Conservation (phyloP, 306 rosid species). For the Fragaria vesca region DNA sequence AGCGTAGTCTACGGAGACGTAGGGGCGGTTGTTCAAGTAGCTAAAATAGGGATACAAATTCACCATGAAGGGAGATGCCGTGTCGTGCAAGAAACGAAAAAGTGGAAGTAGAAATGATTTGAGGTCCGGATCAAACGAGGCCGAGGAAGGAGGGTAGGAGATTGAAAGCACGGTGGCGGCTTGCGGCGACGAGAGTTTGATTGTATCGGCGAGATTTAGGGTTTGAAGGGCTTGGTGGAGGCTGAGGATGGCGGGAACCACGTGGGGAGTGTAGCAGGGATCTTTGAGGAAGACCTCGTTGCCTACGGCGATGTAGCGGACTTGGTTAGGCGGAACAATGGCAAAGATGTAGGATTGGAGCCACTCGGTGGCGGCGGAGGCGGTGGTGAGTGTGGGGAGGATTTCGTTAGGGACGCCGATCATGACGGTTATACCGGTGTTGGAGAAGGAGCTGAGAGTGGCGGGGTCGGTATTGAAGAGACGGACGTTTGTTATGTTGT, state of each 20-base stretch:
- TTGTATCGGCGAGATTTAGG: conserved; percentile 19
- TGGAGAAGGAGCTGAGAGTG: conserved; percentile 23
- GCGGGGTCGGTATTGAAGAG: conserved; percentile 28
- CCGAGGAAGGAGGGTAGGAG: conserved; percentile 31
- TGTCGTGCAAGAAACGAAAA: conserved; percentile 19
- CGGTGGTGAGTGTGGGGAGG: conserved; percentile 34
- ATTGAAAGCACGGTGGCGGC: conserved; percentile 17
- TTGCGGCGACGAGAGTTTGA: conserved; percentile 35
- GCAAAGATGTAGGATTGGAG: conserved; percentile 28
- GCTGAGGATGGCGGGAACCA: conserved; percentile 31
- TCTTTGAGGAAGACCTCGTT: conserved; percentile 34
- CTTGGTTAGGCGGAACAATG: conserved; percentile 12
- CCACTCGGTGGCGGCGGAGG: conserved; percentile 20
- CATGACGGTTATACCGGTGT: conserved; percentile 20
- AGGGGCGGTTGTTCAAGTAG: conserved; percentile 12
- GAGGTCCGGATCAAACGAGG: conserved; percentile 20
- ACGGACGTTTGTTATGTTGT: conserved; percentile 17
- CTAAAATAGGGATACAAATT: conserved; percentile 36
- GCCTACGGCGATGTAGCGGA: conserved; percentile 35
- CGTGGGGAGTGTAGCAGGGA: conserved; percentile 27
- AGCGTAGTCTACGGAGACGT: conserved; percentile 27
- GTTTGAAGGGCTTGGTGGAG: conserved; percentile 35
- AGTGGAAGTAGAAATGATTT: conserved; percentile 18
- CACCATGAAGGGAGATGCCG: conserved; percentile 31
- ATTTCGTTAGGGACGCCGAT: conserved; percentile 36